phyloP scores from a whole-genome alignment of 1,139 yeast genomes.

The Yamadazyma epiphylla region DNA sequence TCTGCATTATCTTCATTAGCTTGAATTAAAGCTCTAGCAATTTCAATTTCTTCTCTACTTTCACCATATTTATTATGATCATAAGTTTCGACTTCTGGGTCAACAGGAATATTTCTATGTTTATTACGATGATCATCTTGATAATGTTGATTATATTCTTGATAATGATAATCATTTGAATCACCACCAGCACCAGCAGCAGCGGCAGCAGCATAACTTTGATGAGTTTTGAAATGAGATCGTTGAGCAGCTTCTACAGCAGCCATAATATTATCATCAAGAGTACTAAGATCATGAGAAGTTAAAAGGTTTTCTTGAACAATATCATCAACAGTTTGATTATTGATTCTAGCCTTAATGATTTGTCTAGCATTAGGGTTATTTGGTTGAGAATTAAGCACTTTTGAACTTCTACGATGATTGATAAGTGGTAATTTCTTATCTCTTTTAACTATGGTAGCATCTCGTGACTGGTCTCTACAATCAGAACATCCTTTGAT shows the following conservation, averaged over 20 bases:
- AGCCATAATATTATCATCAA: constrained; percentile 57
- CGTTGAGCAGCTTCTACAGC: constrained; percentile 65
- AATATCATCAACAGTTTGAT: constrained; percentile 29
- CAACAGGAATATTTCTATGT: constrained; percentile 36
- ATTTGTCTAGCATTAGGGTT: constrained; percentile 21
- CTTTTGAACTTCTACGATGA: constrained; percentile 12
- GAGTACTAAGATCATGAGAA: constrained; percentile 37
- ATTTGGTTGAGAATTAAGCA: constrained; percentile 17
- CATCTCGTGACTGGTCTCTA: constrained; percentile 40
- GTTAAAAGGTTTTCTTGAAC: constrained; percentile 30
- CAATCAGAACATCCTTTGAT: constrained; percentile 77
- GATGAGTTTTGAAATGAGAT: constrained; percentile 23
- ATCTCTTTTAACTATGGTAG: constrained; percentile 25
- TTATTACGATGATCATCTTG: constrained; percentile 6
- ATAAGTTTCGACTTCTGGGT: constrained; percentile 56
- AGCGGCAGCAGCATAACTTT: constrained; percentile 40
- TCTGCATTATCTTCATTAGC: constrained; percentile 42
- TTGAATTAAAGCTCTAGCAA: constrained; percentile 63
- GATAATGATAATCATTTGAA: constrained; percentile 19
- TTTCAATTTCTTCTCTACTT: constrained; percentile 54
- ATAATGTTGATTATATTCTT: constrained; percentile 8
- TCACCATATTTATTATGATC: constrained; percentile 33
- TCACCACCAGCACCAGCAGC: constrained; percentile 33
- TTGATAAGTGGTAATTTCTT: constrained; percentile 2
- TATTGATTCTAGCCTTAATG: constrained; percentile 17